Evolutionary conservation across 441 rosid species (phyloP).

Genomic region (Cnidoscolus chayamansa): DNA sequence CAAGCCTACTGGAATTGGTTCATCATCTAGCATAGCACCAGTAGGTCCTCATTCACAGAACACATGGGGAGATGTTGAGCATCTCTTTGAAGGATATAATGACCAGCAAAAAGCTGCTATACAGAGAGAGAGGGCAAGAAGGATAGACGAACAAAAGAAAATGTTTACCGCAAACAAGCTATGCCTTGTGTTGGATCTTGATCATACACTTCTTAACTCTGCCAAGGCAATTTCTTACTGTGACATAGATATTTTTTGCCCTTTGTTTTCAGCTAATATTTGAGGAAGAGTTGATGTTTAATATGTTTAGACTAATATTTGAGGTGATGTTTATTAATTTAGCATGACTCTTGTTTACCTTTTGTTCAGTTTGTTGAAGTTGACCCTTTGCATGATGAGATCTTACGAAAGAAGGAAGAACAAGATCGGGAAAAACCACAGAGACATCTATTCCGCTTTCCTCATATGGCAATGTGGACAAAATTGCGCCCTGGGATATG

Average conservation of each 20-base stretch:
- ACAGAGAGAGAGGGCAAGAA: slow-evolving; percentile 86
- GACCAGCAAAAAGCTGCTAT: slow-evolving; percentile 87
- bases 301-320: background rate
- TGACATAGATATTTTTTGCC: background rate
- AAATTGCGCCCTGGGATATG: slow-evolving; percentile 97
- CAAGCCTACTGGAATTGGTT: slow-evolving; percentile 34
- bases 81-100: slow-evolving; percentile 87
- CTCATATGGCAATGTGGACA: slow-evolving; percentile 99
- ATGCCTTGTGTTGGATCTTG: slow-evolving; percentile 95
- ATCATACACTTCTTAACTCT: slow-evolving; percentile 98
- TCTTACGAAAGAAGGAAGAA: slow-evolving; percentile 92
- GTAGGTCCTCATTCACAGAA: slow-evolving; percentile 46
- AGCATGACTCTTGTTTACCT: slow-evolving; percentile 4
- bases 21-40: slow-evolving; percentile 36
- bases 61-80: slow-evolving; percentile 88
- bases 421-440: slow-evolving; percentile 84
- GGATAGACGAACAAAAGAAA: slow-evolving; percentile 93
- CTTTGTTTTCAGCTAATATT: background rate
- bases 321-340: slow-evolving; percentile 6
- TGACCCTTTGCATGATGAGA: slow-evolving; percentile 78
- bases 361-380: slow-evolving; percentile 76
- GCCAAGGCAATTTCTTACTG: slow-evolving; percentile 61
- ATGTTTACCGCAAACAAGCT: slow-evolving; percentile 87
- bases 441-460: slow-evolving; percentile 85
- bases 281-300: slow-evolving; percentile 10